Evolutionary conservation across 169 alveolate species (phyloP).

Genomic region (Perkinsus olseni): DNA sequence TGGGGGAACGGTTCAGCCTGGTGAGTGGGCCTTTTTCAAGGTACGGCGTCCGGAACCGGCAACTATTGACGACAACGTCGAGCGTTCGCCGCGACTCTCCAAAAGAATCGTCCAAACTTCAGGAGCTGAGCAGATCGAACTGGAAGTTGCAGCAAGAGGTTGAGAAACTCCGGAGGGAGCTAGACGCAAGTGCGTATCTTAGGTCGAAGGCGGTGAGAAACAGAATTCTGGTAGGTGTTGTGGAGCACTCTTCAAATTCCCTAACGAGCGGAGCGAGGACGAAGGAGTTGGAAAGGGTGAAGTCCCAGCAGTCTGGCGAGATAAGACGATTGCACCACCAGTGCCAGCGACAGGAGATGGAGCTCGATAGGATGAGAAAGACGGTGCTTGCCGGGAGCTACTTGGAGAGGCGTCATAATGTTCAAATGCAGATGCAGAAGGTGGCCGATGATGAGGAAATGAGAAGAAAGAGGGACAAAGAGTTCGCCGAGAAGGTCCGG

Average conservation of each 20-base stretch:
- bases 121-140: background rate
- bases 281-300: background rate
- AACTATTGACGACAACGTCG: background rate
- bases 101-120: background rate
- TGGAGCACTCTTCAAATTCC: background rate
- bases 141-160: background rate
- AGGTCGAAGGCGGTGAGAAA: background rate
- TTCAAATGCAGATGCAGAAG: background rate
- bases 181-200: background rate
- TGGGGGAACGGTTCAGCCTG: no score
- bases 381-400: background rate
- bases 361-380: background rate
- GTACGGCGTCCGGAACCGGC: background rate
- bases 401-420: background rate
- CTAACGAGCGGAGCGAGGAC: background rate
- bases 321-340: background rate
- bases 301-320: background rate
- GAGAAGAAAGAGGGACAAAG: background rate
- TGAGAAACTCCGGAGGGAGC: background rate
- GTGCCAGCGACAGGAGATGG: background rate
- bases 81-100: background rate
- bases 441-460: background rate
- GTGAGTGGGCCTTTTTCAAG: no score
- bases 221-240: background rate
- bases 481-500: background rate